phyloP scores from a whole-genome alignment of 1,284 basidiomycete species.

The Cutaneotrichosporon daszewskae region DNA sequence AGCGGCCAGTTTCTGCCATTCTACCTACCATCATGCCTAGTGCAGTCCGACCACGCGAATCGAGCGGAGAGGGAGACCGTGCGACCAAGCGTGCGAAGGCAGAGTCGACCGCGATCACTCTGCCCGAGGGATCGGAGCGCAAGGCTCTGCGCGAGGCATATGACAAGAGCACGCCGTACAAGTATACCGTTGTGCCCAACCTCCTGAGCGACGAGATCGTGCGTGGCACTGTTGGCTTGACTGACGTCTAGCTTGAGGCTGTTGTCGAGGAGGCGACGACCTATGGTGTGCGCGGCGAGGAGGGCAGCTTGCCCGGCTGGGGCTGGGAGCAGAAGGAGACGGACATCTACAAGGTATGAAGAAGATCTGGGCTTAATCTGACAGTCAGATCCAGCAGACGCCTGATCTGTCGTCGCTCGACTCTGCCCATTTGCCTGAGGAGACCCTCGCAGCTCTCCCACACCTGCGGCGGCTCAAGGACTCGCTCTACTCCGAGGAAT shows the following conservation, averaged over 20 bases:
- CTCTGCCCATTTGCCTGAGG: conserved; percentile 55
- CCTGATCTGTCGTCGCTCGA: conserved; percentile 92
- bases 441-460: conserved; percentile 64
- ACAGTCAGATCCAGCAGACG: conserved; percentile 81
- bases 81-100: conserved; percentile 25
- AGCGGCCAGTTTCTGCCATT: no score
- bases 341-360: conserved; percentile 88
- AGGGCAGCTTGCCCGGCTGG: conserved; percentile 45
- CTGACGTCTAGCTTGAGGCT: conserved; percentile 54
- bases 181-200: conserved; percentile 73
- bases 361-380: not conserved
- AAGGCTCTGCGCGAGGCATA: conserved; percentile 51
- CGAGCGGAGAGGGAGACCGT: conserved; percentile 12
- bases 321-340: conserved; percentile 96
- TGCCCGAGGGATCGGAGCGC: conserved; percentile 21
- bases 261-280: conserved; percentile 56
- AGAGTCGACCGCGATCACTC: conserved; percentile 22
- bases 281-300: conserved; percentile 44
- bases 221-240: conserved; percentile 20
- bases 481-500: conserved; percentile 81
- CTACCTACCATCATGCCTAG: conserved; percentile 25
- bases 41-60: conserved; percentile 23
- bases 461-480: conserved; percentile 76
- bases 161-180: conserved; percentile 64
- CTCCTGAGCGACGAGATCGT: conserved; percentile 81